Evolutionary conservation across 352 stramenopile genomes (phyloP).

Genomic region (Thraustochytrium sp.): DNA sequence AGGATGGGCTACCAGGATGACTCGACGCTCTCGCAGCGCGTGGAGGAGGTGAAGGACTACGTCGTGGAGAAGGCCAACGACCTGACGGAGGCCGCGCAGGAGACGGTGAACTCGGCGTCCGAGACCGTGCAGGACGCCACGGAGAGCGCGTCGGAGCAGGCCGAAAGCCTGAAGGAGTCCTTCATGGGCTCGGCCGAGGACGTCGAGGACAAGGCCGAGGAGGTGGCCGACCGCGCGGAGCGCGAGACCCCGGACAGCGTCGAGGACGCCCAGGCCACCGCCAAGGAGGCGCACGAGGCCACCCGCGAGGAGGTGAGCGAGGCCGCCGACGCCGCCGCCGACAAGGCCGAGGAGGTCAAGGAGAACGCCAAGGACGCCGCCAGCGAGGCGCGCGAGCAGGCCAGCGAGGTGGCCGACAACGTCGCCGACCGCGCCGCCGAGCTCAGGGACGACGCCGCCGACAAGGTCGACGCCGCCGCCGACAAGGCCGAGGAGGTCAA

Average conservation of each 20-base stretch:
- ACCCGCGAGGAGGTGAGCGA: not conserved
- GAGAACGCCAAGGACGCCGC: not conserved
- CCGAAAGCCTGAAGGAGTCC: not conserved
- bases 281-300: not conserved
- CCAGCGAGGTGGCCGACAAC: not conserved
- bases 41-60: constrained; percentile 16
- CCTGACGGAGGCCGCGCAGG: not conserved
- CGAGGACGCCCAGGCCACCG: not conserved
- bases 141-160: not conserved
- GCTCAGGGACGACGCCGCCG: not conserved
- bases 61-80: not conserved
- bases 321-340: not conserved
- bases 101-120: not conserved
- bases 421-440: not conserved
- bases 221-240: not conserved
- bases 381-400: not conserved
- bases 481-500: constrained; percentile 7
- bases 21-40: not conserved
- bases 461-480: not conserved
- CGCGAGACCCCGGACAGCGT: not conserved
- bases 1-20: constrained; percentile 27
- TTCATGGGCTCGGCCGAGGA: not conserved
- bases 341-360: not conserved
- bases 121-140: not conserved
- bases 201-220: not conserved